These are phyloP conservation scores for Coniochaeta sp. DNA, from an alignment of 2,329 filamentous ascomycete genomes.

Conservation along the genomic window DNA sequence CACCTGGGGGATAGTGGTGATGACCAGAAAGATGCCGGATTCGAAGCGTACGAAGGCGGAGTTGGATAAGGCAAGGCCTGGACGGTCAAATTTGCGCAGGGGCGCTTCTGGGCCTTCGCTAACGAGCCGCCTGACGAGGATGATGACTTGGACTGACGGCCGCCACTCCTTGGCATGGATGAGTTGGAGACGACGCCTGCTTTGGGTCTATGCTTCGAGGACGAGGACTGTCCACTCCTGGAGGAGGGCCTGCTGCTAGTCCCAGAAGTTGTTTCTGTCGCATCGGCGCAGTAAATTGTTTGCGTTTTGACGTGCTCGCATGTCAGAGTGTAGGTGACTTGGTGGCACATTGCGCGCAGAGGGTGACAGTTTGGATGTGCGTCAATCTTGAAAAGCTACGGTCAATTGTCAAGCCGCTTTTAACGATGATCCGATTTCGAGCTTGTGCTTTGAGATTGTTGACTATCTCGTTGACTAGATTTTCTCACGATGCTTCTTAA, in stretches of 20 bases:
- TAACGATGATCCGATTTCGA: too few species aligned
- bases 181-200: neutral
- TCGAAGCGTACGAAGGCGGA: slow-evolving; percentile 31
- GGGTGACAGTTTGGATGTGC: too few species aligned
- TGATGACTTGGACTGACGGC: slow-evolving; percentile 6
- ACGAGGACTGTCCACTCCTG: neutral
- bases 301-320: slow-evolving; percentile 42
- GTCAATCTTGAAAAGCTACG: too few species aligned
- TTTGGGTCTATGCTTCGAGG: neutral
- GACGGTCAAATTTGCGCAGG: slow-evolving; percentile 34
- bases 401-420: too few species aligned
- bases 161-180: slow-evolving; percentile 10
- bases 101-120: slow-evolving; percentile 20
- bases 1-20: slow-evolving; percentile 30
- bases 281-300: slow-evolving; percentile 36
- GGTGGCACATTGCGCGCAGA: slow-evolving; percentile 34
- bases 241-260: slow-evolving; percentile 11
- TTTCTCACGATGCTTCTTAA: too few species aligned
- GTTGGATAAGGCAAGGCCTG: slow-evolving; percentile 39
- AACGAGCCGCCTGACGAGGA: slow-evolving; percentile 6
- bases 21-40: slow-evolving; percentile 17
- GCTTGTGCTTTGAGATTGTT: too few species aligned
- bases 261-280: slow-evolving; percentile 9
- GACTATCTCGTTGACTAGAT: too few species aligned
- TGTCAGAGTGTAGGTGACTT: slow-evolving; percentile 39